Evolutionary conservation across 495 filamentous ascomycete genomes (phyloP), one percentile per base, ranked within the genome.

Genomic region (Tuber umbilicatum): DNA sequence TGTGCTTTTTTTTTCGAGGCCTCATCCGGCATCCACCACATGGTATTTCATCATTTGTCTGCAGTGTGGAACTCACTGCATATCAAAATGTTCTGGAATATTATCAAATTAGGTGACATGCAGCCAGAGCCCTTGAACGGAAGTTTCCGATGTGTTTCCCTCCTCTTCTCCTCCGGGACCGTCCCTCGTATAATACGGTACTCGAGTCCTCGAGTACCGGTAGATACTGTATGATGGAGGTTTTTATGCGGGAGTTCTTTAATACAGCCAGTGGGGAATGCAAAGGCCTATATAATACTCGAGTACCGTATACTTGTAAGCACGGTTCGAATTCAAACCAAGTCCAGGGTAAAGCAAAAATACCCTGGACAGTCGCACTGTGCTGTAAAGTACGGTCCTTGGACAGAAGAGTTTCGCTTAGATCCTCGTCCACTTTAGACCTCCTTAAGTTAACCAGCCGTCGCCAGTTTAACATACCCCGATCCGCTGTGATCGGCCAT

Each of bases 211-310:
- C n/a, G 16, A n/a, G n/a, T n/a, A n/a, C 6, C 10, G 3, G 27
- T 12, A 19, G 55, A 64, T 6, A 16, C 55, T 31, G 50, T 60
- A 60, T 27, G 50, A 31, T 10, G 5, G 55, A 35, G 14, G 31
- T 4, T 16, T 35, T 2, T 35, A 14, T 35, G 27, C 1, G 27
- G 27, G 27, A 64, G 55, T 64, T 35, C 55, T 64, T 14, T 35
- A 17, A 17, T 60, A 31, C 31, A 27, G n/a, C 6, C 23, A 2
- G 55, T 10, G 10, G n/a, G 27, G 55, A 35, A 64, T 64, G 31
- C 55, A 64, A 64, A 64, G 31, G 55, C 55, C 55, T 64, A 64
- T 64, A 64, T 64, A 64, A 64, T 64, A 64, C 55, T 64, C 55
- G 31, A 64, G 55, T 27, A 10, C n/a, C 10, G 50, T 64, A 35